A percentile compares a stretch with the other conserved stretches of the same genome.
Evolutionary conservation across 305 asterid genomes (phyloP).

Genomic region (Solanum aculeatissimum): DNA sequence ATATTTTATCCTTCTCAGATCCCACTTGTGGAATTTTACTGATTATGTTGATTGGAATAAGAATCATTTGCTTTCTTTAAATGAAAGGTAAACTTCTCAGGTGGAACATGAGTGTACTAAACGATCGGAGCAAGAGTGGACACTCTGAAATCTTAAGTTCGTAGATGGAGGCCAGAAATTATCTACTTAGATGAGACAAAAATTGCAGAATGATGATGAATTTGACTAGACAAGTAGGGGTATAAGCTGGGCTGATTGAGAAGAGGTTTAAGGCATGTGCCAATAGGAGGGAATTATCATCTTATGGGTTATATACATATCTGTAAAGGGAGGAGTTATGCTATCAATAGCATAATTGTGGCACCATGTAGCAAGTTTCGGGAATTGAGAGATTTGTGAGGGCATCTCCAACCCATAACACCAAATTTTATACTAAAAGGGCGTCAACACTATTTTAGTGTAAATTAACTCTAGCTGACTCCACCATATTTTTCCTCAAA

Average conservation of each 20-base stretch:
- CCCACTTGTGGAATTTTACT: too few species aligned
- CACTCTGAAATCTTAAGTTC: neutral
- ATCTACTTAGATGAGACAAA: neutral
- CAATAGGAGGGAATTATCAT: neutral
- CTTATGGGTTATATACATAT: neutral
- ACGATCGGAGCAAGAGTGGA: neutral
- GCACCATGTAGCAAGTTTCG: neutral
- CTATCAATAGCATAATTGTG: neutral
- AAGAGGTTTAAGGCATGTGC: neutral
- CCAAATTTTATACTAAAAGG: too few species aligned
- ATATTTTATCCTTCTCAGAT: too few species aligned
- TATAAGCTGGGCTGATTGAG: neutral
- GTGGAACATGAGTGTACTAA: neutral
- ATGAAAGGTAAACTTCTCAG: neutral
- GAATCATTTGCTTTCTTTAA: neutral
- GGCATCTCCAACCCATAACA: too few species aligned
- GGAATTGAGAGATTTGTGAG: neutral
- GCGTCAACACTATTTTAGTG: too few species aligned
- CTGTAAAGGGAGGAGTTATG: neutral
- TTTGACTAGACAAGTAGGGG: neutral
- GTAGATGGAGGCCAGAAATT: neutral
- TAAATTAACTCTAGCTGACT: too few species aligned
- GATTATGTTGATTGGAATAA: too few species aligned
- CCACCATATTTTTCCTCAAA: too few species aligned
- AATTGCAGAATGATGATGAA: neutral